Percentiles rank a stretch among this genome's conserved stretches.
Evolutionary conservation across 2,329 filamentous ascomycete genomes (phyloP).

Genomic region (Monilinia laxa): DNA sequence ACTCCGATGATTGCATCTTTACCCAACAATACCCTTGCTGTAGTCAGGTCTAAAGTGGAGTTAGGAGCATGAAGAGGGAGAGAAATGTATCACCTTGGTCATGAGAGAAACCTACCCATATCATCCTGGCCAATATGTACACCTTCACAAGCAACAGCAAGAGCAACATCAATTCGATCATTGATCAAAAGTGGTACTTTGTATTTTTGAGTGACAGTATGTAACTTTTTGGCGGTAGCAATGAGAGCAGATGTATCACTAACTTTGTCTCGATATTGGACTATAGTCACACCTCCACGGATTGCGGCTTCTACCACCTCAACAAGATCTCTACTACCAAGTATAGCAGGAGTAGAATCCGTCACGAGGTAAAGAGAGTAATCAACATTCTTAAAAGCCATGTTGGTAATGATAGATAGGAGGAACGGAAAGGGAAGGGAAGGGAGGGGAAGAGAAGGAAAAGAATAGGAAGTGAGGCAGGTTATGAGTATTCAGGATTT

Average conservation of each 20-base stretch:
- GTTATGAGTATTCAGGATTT: too few species aligned
- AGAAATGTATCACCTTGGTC: constrained; percentile 1
- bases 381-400: constrained; percentile 54
- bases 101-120: constrained; percentile 57
- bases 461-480: too few species aligned
- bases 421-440: background rate
- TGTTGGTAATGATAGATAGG: constrained; percentile 28
- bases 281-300: constrained; percentile 76
- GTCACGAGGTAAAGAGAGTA: constrained; percentile 90
- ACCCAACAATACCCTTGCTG: constrained; percentile 72
- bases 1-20: constrained; percentile 81
- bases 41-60: constrained; percentile 50
- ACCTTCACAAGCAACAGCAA: constrained; percentile 83
- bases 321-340: constrained; percentile 68
- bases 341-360: constrained; percentile 83
- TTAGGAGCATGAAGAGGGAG: background rate
- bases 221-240: constrained; percentile 67
- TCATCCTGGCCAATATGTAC: constrained; percentile 96
- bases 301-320: constrained; percentile 74
- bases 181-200: constrained; percentile 86
- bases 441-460: too few species aligned
- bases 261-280: constrained; percentile 89
- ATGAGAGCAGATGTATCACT: constrained; percentile 72
- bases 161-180: constrained; percentile 85
- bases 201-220: constrained; percentile 65